Evolutionary conservation across 306 rosid genomes (phyloP), one percentile per base, ranked within the genome.

Genomic region (Prunus davidiana): DNA sequence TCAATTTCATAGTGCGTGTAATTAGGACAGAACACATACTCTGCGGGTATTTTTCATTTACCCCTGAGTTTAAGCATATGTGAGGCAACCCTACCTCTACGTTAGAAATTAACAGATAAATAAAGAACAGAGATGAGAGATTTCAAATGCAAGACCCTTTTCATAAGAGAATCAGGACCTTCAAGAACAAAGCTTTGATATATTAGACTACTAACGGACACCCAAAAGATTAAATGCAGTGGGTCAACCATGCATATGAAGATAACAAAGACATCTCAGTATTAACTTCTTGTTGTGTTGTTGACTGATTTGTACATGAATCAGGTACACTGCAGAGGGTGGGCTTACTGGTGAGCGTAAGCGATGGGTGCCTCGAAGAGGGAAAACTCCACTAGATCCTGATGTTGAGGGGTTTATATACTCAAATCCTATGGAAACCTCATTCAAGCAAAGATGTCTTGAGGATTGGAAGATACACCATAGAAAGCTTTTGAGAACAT

Each of bases 331-430:
- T 82, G 86, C 77, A 52, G 97, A 95, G 88, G 99, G 99, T 71
- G 99, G 99, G 72, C 97, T 92, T 61, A 92, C 96, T 52, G 97
- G 99, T 82, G 99, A 92, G 71, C 96, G 99, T 76, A 95, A 90
- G 82, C 86, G 97, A 54, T 95, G 97, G 99, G 99, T 95, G 43
- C 97, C 97, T 81, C 87, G 92, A 74, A 82, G 89, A 80, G 99
- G 99, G 67, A 95, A 89, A 89, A 87, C 90, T 43, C 99, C 99
- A 83, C 86, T 92, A 49, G 99, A 95, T 87, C 98, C 98, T 76
- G 98, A 95, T 88, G 97, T 75, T 77, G 85, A 72, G 67, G 98
- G 98, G 56, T 95, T 92, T 87, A 89, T 90, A 81, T 92, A 92
- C 85, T 90, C 96, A 72, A 95, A 95, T 66, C 99, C 99, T 65